A percentile compares a stretch with the other conserved stretches of the same genome.
These are phyloP conservation scores for Pneumocystis oryctolagi DNA, from an alignment of 1,139 yeast species.

Conservation along the genomic window DNA sequence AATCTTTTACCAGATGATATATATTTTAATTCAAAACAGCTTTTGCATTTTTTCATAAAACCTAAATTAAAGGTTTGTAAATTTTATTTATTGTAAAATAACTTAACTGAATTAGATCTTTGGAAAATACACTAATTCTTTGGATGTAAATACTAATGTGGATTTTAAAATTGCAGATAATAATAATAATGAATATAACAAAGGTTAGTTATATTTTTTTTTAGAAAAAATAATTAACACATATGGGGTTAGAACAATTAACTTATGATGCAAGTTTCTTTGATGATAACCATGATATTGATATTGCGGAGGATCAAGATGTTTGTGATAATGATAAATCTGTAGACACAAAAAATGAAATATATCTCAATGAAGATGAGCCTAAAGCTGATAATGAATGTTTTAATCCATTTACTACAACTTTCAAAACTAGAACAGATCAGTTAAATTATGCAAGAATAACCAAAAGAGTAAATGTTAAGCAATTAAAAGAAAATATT, in stretches of 20 bases:
- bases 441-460: conserved; percentile 61
- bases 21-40: conserved; percentile 52
- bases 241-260: conserved; percentile 21
- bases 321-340: conserved; percentile 14
- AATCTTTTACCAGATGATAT: conserved; percentile 60
- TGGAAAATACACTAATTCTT: background rate
- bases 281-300: conserved; percentile 24
- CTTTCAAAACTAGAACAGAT: conserved; percentile 35
- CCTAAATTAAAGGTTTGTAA: conserved; percentile 30
- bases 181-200: conserved; percentile 5
- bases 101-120: conserved; percentile 8
- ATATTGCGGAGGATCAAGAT: conserved; percentile 13
- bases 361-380: conserved; percentile 6
- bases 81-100: conserved; percentile 2
- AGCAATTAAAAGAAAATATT: conserved; percentile 60
- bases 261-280: conserved; percentile 35
- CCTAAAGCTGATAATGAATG: conserved; percentile 16
- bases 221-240: conserved; percentile 14
- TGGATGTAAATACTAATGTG: conserved; percentile 33
- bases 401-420: conserved; percentile 12
- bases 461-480: conserved; percentile 77
- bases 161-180: conserved; percentile 51
- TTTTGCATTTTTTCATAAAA: conserved; percentile 55
- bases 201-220: background rate
- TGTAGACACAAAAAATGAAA: conserved; percentile 16